Percentiles rank a stretch among this genome's conserved stretches.
Conservation (phyloP, 192 early-diverging fungal species). For the Podila minutissima region DNA sequence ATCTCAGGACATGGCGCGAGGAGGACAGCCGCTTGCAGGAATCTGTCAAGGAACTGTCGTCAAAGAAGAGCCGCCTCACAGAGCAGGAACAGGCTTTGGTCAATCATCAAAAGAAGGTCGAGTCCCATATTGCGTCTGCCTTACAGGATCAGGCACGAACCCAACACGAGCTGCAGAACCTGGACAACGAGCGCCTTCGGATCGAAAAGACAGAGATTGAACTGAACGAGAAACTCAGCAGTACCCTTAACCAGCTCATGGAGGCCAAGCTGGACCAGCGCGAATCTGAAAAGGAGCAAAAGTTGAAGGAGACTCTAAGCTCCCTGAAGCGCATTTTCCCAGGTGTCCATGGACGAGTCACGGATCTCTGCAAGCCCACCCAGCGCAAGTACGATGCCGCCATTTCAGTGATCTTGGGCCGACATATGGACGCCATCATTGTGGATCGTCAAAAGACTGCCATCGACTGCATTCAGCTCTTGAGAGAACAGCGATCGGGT, state of each 20-base stretch:
- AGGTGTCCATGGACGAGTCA: conserved; percentile 89
- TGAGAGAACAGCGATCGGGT: conserved; percentile 92
- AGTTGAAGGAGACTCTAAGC: conserved; percentile 79
- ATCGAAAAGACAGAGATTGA: conserved; percentile 77
- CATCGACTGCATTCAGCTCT: conserved; percentile 93
- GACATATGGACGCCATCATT: conserved; percentile 94
- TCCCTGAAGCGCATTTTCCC: conserved; percentile 87
- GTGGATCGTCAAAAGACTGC: conserved; percentile 93
- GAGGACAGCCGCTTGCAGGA: conserved; percentile 68
- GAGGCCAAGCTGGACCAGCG: conserved; percentile 85
- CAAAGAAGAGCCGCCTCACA: conserved; percentile 55
- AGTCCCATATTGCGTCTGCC: conserved; percentile 29
- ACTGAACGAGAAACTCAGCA: conserved; percentile 87
- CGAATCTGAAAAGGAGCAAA: conserved; percentile 84
- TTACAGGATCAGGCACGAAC: conserved; percentile 42
- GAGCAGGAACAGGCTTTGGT: conserved; percentile 56
- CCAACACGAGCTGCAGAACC: conserved; percentile 64
- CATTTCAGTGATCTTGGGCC: conserved; percentile 87
- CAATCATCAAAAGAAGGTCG: conserved; percentile 52
- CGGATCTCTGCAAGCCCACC: conserved; percentile 92
- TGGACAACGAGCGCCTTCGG: conserved; percentile 71
- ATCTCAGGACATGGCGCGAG: conserved; percentile 71
- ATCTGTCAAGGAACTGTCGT: conserved; percentile 57
- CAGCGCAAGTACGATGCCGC: conserved; percentile 92
- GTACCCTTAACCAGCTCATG: conserved; percentile 77